Conservation (phyloP, 163 green algal species). For the Scenedesmus sp. region DNA sequence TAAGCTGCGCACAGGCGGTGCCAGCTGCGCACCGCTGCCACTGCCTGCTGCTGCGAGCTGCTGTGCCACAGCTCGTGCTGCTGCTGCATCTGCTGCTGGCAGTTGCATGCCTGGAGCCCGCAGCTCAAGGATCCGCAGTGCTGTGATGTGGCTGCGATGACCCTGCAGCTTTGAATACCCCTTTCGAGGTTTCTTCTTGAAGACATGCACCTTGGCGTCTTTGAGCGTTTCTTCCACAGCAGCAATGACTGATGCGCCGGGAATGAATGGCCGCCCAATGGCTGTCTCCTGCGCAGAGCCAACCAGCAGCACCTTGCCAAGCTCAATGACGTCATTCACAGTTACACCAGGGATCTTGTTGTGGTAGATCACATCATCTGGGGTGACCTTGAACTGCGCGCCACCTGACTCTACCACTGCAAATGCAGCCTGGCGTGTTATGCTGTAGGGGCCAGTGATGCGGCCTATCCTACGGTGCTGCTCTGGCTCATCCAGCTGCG, state of each 20-base stretch:
- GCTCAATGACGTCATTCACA: slow-evolving; percentile 83
- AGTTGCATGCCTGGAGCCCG: slow-evolving; percentile 10
- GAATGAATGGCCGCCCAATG: slow-evolving; percentile 89
- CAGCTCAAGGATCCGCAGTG: slow-evolving; percentile 72
- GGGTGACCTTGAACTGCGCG: slow-evolving; percentile 89
- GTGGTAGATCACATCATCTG: slow-evolving; percentile 79
- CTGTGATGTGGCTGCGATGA: slow-evolving; percentile 75
- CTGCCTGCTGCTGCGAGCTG: neutral
- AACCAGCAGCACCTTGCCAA: slow-evolving; percentile 89
- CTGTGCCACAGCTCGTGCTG: neutral
- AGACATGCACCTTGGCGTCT: slow-evolving; percentile 94
- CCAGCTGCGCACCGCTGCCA: neutral
- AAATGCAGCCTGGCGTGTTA: slow-evolving; percentile 72
- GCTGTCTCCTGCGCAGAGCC: slow-evolving; percentile 81
- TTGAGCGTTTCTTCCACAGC: slow-evolving; percentile 92
- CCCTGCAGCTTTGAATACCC: slow-evolving; percentile 85
- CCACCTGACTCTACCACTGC: slow-evolving; percentile 85
- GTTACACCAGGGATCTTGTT: slow-evolving; percentile 67
- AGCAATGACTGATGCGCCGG: slow-evolving; percentile 78
- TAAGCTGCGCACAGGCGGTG: neutral
- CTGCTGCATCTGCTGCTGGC: slow-evolving; percentile 6
- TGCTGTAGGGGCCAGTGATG: slow-evolving; percentile 61
- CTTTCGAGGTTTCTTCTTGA: slow-evolving; percentile 95
- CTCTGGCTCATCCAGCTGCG: slow-evolving; percentile 8
- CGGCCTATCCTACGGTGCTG: slow-evolving; percentile 23